These are phyloP conservation scores for Kernera saxatilis DNA, from an alignment of 345 rosid species.

Conservation along the genomic window DNA sequence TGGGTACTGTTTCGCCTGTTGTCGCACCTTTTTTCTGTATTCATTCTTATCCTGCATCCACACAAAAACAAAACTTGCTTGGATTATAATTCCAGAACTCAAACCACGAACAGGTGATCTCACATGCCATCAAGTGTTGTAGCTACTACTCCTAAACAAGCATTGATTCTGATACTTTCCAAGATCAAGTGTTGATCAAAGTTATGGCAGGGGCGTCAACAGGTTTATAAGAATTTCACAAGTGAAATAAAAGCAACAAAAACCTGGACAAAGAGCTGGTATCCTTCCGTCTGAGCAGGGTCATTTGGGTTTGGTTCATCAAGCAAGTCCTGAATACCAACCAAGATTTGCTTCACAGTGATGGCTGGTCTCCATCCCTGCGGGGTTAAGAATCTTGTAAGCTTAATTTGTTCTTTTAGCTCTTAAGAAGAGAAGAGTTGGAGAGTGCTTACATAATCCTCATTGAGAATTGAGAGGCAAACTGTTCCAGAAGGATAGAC, in stretches of 20 bases:
- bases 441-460: constrained; percentile 1
- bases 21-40: constrained; percentile 4
- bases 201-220: not conserved
- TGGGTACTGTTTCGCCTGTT: constrained; percentile 14
- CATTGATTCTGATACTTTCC: not conserved
- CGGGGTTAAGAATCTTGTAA: not conserved
- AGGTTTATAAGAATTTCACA: not conserved
- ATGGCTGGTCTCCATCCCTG: constrained; percentile 18
- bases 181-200: not conserved
- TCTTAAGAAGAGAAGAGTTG: not conserved
- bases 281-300: constrained; percentile 11
- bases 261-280: constrained; percentile 15
- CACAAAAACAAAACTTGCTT: not conserved
- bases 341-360: constrained; percentile 13
- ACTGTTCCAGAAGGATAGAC: constrained; percentile 16
- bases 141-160: not conserved
- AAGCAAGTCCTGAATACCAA: constrained; percentile 15
- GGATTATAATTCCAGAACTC: not conserved
- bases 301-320: constrained; percentile 19
- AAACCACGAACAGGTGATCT: not conserved
- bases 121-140: not conserved
- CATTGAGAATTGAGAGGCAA: constrained; percentile 9
- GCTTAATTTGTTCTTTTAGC: not conserved
- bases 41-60: constrained; percentile 3
- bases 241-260: not conserved